phyloP scores from a whole-genome alignment of 139 green algal genomes.

The Dunaliella primolecta region DNA sequence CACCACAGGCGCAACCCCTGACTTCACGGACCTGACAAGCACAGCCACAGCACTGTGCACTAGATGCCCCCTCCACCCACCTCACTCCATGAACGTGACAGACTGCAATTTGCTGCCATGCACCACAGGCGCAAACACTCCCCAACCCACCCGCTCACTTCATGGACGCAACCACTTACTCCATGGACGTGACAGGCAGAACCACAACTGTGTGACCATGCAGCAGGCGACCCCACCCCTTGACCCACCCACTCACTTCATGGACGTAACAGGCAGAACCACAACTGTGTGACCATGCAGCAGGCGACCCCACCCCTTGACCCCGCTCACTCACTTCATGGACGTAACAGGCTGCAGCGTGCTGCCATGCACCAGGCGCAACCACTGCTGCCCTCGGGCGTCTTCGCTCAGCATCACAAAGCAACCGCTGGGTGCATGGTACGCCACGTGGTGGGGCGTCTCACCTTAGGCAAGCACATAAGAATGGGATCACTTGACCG shows the following conservation, averaged over 20 bases:
- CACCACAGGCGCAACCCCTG: conserved; percentile 27
- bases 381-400: neutral
- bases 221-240: too few species aligned
- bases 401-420: conserved; percentile 22
- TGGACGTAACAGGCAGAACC: too few species aligned
- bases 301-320: too few species aligned
- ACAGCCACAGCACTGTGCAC: too few species aligned
- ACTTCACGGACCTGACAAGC: too few species aligned
- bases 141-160: too few species aligned
- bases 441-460: conserved; percentile 22
- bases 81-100: conserved; percentile 3
- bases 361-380: conserved; percentile 33
- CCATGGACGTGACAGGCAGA: too few species aligned
- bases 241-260: neutral
- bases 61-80: too few species aligned
- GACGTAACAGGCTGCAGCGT: conserved; percentile 22
- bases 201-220: too few species aligned
- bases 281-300: too few species aligned
- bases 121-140: conserved; percentile 35
- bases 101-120: conserved; percentile 27
- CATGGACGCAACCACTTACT: too few species aligned
- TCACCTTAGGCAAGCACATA: conserved; percentile 18
- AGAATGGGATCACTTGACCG: too few species aligned
- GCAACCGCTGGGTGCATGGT: conserved; percentile 28
- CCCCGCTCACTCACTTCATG: neutral